These are phyloP conservation scores for Knoxdaviesia capensis DNA, from an alignment of 2,329 filamentous ascomycete species.

Conservation along the genomic window DNA sequence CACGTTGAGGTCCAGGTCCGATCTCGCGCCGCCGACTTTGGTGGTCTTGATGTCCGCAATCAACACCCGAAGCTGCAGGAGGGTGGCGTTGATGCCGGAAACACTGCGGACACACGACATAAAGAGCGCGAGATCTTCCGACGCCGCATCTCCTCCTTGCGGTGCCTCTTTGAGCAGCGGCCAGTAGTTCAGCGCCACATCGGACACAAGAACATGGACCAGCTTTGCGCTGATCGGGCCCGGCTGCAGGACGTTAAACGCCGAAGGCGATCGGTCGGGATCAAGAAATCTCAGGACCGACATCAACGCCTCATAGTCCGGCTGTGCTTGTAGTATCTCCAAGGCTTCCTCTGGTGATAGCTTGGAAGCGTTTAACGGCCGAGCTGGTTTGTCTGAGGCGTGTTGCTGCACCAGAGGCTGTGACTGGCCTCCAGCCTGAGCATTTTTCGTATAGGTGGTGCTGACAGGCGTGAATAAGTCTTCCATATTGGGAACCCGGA, in stretches of 20 bases:
- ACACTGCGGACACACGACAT: constrained; percentile 50
- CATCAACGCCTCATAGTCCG: constrained; percentile 35
- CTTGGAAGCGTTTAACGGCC: background rate
- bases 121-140: constrained; percentile 26
- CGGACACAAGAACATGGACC: constrained; percentile 51
- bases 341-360: constrained; percentile 29
- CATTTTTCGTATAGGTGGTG: constrained; percentile 23
- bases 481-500: constrained; percentile 22
- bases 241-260: background rate
- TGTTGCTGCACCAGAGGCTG: too few relatives aligned
- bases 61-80: constrained; percentile 46
- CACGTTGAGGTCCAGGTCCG: constrained; percentile 22
- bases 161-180: constrained; percentile 29
- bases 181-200: constrained; percentile 75
- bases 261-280: too few relatives aligned
- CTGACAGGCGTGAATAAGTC: constrained; percentile 32
- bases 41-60: constrained; percentile 27
- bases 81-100: constrained; percentile 56
- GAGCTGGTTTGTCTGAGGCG: too few relatives aligned
- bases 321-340: constrained; percentile 39
- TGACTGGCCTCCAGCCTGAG: background rate
- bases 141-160: constrained; percentile 5
- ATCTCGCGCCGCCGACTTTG: constrained; percentile 15
- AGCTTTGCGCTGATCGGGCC: constrained; percentile 27
- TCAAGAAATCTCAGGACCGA: constrained; percentile 30